A percentile compares a stretch with the other conserved stretches of the same genome.
These are phyloP conservation scores for Endoconidiophora laricicola DNA, from an alignment of 2,329 filamentous ascomycete genomes.

Conservation along the genomic window DNA sequence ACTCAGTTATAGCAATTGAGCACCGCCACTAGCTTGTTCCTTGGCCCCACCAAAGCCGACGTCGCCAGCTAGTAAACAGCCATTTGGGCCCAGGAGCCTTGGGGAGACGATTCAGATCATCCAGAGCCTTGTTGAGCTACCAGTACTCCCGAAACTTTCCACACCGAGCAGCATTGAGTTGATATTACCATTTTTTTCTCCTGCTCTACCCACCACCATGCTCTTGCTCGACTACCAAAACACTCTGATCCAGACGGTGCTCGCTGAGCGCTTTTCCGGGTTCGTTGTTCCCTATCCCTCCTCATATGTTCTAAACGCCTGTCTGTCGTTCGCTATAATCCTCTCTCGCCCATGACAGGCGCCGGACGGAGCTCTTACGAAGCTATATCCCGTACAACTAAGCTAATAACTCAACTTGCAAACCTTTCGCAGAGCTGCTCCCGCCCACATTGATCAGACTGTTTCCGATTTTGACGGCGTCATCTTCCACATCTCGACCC, in stretches of 20 bases:
- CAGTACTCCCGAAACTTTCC: neutral
- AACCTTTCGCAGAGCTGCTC: constrained; percentile 41
- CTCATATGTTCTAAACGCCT: neutral
- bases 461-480: constrained; percentile 98
- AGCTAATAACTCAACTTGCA: neutral
- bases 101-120: neutral
- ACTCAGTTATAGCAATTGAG: neutral
- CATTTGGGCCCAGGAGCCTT: constrained; percentile 10
- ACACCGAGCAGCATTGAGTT: neutral
- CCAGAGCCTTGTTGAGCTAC: constrained; percentile 7
- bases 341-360: constrained; percentile 12
- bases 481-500: constrained; percentile 95
- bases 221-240: constrained; percentile 98
- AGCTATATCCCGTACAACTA: neutral
- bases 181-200: neutral
- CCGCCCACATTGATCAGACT: constrained; percentile 86
- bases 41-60: constrained; percentile 9
- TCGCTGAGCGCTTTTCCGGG: constrained; percentile 89
- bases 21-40: constrained; percentile 7
- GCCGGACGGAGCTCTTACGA: neutral
- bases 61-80: constrained; percentile 3
- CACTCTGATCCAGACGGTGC: constrained; percentile 86
- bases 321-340: constrained; percentile 6
- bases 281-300: constrained; percentile 21
- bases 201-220: constrained; percentile 32